phyloP scores from a whole-genome alignment of 805 yeast genomes.

The Wickerhamiella musiphila region DNA sequence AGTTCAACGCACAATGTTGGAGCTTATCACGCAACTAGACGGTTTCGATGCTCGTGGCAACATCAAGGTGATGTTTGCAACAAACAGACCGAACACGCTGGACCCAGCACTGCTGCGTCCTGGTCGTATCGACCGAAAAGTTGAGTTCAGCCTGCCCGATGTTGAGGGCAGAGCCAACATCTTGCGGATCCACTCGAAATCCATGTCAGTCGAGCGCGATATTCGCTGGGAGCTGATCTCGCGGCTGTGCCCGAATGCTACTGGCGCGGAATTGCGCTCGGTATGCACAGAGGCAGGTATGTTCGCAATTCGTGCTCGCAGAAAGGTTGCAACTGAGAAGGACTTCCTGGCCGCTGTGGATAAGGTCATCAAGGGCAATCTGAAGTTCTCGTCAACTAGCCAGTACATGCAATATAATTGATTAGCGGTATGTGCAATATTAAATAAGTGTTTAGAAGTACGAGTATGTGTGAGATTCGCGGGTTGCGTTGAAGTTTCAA shows the following conservation, averaged over 20 bases:
- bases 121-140: constrained; percentile 97
- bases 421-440: neutral
- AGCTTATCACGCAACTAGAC: constrained; percentile 89
- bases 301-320: constrained; percentile 97
- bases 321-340: constrained; percentile 96
- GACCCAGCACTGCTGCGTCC: constrained; percentile 97
- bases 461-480: no score
- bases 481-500: no score
- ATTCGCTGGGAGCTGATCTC: constrained; percentile 98
- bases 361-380: constrained; percentile 94
- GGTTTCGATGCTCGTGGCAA: constrained; percentile 99
- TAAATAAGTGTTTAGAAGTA: neutral
- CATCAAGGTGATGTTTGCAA: constrained; percentile 98
- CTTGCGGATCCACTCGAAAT: constrained; percentile 89
- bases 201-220: constrained; percentile 94
- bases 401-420: constrained; percentile 97
- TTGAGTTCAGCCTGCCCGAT: constrained; percentile 91
- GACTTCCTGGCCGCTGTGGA: constrained; percentile 96
- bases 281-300: constrained; percentile 99
- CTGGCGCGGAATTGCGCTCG: constrained; percentile 97
- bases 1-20: constrained; percentile 98
- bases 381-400: constrained; percentile 92
- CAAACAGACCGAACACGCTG: constrained; percentile 92
- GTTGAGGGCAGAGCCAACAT: constrained; percentile 96
- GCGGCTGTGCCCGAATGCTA: constrained; percentile 91